Conservation (phyloP, 352 stramenopile species). For the Globisporangium solare region DNA sequence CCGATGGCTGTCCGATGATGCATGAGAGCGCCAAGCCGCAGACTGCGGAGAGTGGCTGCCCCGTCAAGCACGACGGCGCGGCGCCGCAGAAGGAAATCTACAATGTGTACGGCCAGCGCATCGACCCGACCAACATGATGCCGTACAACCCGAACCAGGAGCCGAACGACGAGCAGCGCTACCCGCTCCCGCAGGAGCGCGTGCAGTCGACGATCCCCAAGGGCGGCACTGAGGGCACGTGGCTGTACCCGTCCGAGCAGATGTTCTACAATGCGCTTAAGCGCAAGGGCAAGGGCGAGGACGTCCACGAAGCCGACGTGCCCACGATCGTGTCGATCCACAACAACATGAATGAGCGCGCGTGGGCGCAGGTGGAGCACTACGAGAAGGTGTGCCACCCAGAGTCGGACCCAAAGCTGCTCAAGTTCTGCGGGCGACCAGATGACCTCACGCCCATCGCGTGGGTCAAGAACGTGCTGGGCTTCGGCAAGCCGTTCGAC, state of each 20-base stretch:
- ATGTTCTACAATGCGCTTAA: conserved; percentile 99
- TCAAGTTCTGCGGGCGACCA: conserved; percentile 96
- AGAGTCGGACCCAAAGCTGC: conserved; percentile 85
- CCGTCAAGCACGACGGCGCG: conserved; percentile 35
- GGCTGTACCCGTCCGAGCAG: conserved; percentile 98
- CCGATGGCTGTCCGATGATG: conserved; percentile 65
- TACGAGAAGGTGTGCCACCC: conserved; percentile 94
- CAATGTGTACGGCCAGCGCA: conserved; percentile 97
- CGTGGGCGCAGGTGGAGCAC: conserved; percentile 95
- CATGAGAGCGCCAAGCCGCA: conserved; percentile 33
- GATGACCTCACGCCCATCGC: conserved; percentile 95
- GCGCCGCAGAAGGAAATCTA: conserved; percentile 83
- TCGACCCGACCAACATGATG: conserved; percentile 99
- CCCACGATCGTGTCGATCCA: conserved; percentile 97
- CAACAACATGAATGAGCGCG: conserved; percentile 99
- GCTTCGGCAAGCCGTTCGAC: conserved; percentile 93
- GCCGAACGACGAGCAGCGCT: conserved; percentile 87
- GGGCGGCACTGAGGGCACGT: conserved; percentile 91
- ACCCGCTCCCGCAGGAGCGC: conserved; percentile 89
- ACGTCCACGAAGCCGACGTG: conserved; percentile 93
- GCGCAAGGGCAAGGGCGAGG: conserved; percentile 96
- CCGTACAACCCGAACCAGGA: conserved; percentile 95
- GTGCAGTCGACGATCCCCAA: conserved; percentile 97
- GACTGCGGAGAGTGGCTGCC: conserved; percentile 37
- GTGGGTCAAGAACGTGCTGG: conserved; percentile 86